These are phyloP conservation scores for Arthrinium puccinioides DNA, from an alignment of 2,329 filamentous ascomycete species.

Conservation along the genomic window DNA sequence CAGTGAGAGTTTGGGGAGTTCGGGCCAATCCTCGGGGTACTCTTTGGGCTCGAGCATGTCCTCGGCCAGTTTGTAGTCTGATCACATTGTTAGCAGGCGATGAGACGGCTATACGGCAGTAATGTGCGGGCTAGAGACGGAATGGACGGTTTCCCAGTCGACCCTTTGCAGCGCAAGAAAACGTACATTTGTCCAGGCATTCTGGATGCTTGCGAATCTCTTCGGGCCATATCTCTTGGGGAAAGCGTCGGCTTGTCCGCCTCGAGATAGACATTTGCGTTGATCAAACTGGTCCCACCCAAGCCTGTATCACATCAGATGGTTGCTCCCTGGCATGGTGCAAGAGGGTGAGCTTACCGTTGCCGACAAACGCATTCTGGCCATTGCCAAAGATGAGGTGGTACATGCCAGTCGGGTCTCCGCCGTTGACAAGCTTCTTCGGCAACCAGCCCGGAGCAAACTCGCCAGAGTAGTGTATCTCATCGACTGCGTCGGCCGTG, in stretches of 20 bases:
- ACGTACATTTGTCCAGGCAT: constrained; percentile 42
- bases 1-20: constrained; percentile 49
- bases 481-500: constrained; percentile 34
- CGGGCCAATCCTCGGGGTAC: constrained; percentile 52
- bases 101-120: background rate
- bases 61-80: constrained; percentile 50
- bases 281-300: constrained; percentile 59
- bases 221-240: constrained; percentile 49
- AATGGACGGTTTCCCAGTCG: constrained; percentile 2
- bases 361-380: constrained; percentile 54
- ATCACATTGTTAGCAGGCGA: background rate
- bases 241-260: constrained; percentile 47
- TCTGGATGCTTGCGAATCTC: constrained; percentile 40
- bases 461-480: constrained; percentile 51
- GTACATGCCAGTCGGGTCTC: constrained; percentile 54
- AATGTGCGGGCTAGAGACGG: background rate
- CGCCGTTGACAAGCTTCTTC: constrained; percentile 36
- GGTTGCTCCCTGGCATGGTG: background rate
- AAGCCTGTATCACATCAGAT: constrained; percentile 34
- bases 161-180: background rate
- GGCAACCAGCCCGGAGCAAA: constrained; percentile 34
- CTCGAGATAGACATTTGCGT: constrained; percentile 60
- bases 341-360: constrained; percentile 32
- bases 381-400: constrained; percentile 56
- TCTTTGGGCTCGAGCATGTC: constrained; percentile 49